Evolutionary conservation across 1,284 basidiomycete species (phyloP), one percentile per base, ranked within the genome.

Genomic region (Somion occarium): DNA sequence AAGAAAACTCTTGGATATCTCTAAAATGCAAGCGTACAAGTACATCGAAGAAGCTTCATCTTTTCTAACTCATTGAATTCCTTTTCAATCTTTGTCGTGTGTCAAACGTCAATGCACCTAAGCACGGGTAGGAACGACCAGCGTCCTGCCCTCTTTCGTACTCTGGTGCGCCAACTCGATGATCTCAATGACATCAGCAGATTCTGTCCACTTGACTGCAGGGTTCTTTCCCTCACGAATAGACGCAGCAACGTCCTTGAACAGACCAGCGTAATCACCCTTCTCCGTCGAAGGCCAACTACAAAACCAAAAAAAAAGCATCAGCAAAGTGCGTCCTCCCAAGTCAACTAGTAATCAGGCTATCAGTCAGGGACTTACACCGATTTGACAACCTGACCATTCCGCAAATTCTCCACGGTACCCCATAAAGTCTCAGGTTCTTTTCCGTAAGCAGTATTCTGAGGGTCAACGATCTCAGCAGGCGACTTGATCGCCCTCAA

Each of bases 91-190:
- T n/a, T n/a, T n/a, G n/a, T n/a, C n/a, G n/a, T n/a, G n/a, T n/a
- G n/a, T n/a, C n/a, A n/a, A n/a, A n/a, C n/a, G n/a, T n/a, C n/a
- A n/a, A n/a, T n/a, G n/a, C n/a, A n/a, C 12, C 37, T 49, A 62
- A 12, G 56, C n/a, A 39, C 56, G 54, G 0, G 61, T 56, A 26
- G 65, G 65, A 3, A 79, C 63, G 9, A 64, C 62, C n/a, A 81
- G 44, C 1, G 76, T 80, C 46, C 70, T 69, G 26, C 81, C 83
- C 61, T 85, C 81, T 56, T 68, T 74, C 19, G 83, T 77, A 56
- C 84, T 87, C 65, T 75, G 67, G 61, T 81, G 74, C 5, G 84
- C 85, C 7, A 87, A 69, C 67, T 91, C 85, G 59, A 91, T 80
- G 63, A 91, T 75, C 68, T 88, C 80, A 59, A 91, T 82, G 4